Evolutionary conservation across 352 stramenopile genomes (phyloP).

Genomic region (Phytophthora rubi): DNA sequence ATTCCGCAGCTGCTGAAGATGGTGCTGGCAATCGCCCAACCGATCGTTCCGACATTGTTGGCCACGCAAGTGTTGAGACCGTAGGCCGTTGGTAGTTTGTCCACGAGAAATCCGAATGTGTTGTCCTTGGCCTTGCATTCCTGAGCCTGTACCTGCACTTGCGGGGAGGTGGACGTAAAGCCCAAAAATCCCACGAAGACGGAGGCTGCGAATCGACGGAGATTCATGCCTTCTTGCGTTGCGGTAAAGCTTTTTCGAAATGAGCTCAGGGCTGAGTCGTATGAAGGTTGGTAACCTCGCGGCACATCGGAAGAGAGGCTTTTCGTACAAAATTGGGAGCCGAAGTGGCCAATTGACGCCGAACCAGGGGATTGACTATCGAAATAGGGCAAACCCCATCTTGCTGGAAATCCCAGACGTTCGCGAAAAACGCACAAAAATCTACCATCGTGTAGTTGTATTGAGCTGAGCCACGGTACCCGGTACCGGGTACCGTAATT

Average conservation of each 20-base stretch:
- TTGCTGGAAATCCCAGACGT: conserved; percentile 27
- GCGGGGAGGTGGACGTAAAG: conserved; percentile 11
- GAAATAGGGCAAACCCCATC: conserved; percentile 30
- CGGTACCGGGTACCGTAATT: no score
- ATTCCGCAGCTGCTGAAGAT: conserved; percentile 47
- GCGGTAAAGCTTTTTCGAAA: conserved; percentile 23
- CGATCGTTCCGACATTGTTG: conserved; percentile 49
- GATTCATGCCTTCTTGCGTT: conserved; percentile 28
- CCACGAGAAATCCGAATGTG: conserved; percentile 36
- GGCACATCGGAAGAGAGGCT: conserved; percentile 30
- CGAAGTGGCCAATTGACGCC: conserved; percentile 19
- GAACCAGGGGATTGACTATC: conserved; percentile 9
- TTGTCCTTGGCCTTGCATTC: conserved; percentile 33
- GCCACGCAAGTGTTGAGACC: conserved; percentile 58
- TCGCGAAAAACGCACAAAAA: conserved; percentile 29
- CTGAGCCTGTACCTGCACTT: conserved; percentile 24
- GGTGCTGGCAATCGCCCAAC: conserved; percentile 34
- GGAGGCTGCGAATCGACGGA: conserved; percentile 25
- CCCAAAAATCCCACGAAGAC: conserved; percentile 21
- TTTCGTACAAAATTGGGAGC: neutral
- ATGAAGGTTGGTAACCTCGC: conserved; percentile 10
- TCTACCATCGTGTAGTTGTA: conserved; percentile 21
- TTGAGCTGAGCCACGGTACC: neutral
- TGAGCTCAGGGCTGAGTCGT: conserved; percentile 8
- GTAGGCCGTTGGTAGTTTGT: conserved; percentile 40